A percentile compares a stretch with the other conserved stretches of the same genome.
Evolutionary conservation across 116 monocot genomes (phyloP).

Genomic region (Trichopus zeylanicus): DNA sequence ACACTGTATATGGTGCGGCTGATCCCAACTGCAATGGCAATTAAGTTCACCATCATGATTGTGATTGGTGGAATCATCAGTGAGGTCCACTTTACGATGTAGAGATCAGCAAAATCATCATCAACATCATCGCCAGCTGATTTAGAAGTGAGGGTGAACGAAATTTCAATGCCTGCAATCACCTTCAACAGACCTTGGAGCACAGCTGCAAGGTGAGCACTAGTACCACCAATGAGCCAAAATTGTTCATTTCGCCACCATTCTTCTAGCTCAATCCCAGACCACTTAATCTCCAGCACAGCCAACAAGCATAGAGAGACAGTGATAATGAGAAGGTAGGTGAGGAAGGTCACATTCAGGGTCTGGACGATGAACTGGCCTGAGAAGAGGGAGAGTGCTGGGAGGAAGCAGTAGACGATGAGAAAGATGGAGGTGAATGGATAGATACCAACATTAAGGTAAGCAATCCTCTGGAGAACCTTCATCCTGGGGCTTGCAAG

Average conservation of each 20-base stretch:
- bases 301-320: slow-evolving; percentile 18
- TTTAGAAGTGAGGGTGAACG: slow-evolving; percentile 35
- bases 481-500: slow-evolving; percentile 24
- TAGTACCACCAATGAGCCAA: slow-evolving; percentile 35
- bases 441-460: slow-evolving; percentile 24
- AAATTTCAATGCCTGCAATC: slow-evolving; percentile 31
- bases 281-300: slow-evolving; percentile 29
- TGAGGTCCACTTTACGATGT: slow-evolving; percentile 26
- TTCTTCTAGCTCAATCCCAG: slow-evolving; percentile 33
- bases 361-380: slow-evolving; percentile 35
- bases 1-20: slow-evolving; percentile 18
- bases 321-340: slow-evolving; percentile 24
- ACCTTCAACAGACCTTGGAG: slow-evolving; percentile 33
- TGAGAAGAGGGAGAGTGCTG: slow-evolving; percentile 34
- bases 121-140: slow-evolving; percentile 27
- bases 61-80: slow-evolving; percentile 33
- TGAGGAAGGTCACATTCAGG: slow-evolving; percentile 24
- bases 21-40: slow-evolving; percentile 30
- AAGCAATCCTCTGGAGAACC: slow-evolving; percentile 27
- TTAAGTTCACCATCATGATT: slow-evolving; percentile 31
- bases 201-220: slow-evolving; percentile 29
- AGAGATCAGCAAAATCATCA: slow-evolving; percentile 34
- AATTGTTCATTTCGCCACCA: slow-evolving; percentile 49
- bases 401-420: slow-evolving; percentile 40
- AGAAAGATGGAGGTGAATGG: slow-evolving; percentile 43